phyloP scores from a whole-genome alignment of 441 rosid species.

The Mallotus japonicus region DNA sequence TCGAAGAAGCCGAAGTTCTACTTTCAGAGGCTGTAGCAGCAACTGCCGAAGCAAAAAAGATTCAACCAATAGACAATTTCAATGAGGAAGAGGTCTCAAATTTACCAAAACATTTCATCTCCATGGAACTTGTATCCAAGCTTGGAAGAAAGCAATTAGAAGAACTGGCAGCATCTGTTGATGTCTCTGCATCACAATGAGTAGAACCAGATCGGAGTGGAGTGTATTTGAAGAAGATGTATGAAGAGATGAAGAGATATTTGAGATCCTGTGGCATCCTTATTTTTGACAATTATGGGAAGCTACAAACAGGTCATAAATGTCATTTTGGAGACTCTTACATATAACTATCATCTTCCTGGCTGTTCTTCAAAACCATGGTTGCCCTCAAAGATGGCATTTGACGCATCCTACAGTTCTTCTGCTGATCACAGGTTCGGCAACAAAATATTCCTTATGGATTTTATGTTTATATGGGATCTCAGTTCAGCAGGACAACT shows the following conservation, averaged over 20 bases:
- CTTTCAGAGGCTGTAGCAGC: slow-evolving; percentile 79
- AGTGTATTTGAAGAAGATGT: neutral
- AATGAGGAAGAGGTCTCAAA: slow-evolving; percentile 52
- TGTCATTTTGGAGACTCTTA: slow-evolving; percentile 7
- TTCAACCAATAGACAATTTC: slow-evolving; percentile 44
- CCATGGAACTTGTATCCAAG: slow-evolving; percentile 73
- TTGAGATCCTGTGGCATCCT: neutral
- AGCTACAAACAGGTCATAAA: neutral
- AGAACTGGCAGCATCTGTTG: slow-evolving; percentile 55
- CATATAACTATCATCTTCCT: neutral
- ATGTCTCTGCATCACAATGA: slow-evolving; percentile 31
- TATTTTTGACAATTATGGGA: slow-evolving; percentile 6
- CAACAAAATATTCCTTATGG: neutral
- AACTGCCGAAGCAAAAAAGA: slow-evolving; percentile 62
- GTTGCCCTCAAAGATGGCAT: slow-evolving; percentile 5
- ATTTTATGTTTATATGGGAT: neutral
- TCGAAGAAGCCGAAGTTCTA: slow-evolving; percentile 72
- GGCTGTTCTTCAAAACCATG: slow-evolving; percentile 2
- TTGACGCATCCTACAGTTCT: neutral
- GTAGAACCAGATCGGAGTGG: neutral
- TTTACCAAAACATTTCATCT: slow-evolving; percentile 55
- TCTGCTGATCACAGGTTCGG: slow-evolving; percentile 10
- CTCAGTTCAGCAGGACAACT: neutral
- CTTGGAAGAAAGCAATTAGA: slow-evolving; percentile 54
- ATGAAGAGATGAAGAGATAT: neutral